A percentile compares a stretch with the other conserved stretches of the same genome.
Evolutionary conservation across 2,329 filamentous ascomycete genomes (phyloP).

Genomic region (Penicillium polonicum): DNA sequence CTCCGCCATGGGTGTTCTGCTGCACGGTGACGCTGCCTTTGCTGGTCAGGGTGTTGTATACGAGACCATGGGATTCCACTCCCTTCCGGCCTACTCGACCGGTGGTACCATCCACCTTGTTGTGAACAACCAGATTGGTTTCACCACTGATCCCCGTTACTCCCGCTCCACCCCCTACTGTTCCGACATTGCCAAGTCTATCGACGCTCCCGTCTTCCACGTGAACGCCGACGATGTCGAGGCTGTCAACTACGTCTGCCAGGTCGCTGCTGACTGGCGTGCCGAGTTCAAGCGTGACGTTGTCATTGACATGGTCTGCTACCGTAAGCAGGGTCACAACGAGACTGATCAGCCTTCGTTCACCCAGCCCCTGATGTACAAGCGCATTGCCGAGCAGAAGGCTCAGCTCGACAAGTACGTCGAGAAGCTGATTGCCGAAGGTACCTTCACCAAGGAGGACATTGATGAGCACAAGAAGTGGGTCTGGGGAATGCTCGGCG

Average conservation of each 20-base stretch:
- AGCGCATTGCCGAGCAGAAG: constrained; percentile 83
- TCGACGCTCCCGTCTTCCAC: constrained; percentile 97
- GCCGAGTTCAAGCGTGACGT: constrained; percentile 98
- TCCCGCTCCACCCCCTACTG: constrained; percentile 97
- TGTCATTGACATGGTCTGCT: constrained; percentile 97
- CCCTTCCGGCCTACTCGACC: constrained; percentile 91
- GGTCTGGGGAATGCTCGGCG: constrained; percentile 99
- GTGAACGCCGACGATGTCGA: constrained; percentile 98
- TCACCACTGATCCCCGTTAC: constrained; percentile 97
- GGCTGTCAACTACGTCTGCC: constrained; percentile 97
- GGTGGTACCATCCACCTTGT: constrained; percentile 96
- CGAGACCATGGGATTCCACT: constrained; percentile 97
- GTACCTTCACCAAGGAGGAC: constrained; percentile 95
- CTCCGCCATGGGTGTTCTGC: constrained; percentile 89
- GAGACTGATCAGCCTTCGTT: constrained; percentile 99
- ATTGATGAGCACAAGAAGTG: constrained; percentile 99
- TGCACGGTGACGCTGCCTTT: constrained; percentile 97
- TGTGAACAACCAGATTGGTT: constrained; percentile 99
- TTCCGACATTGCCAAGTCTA: constrained; percentile 98
- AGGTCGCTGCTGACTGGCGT: constrained; percentile 95
- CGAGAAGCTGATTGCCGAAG: constrained; percentile 84
- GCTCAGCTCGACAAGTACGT: constrained; percentile 88
- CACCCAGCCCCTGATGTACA: constrained; percentile 99
- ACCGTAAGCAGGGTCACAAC: constrained; percentile 98
- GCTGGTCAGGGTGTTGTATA: constrained; percentile 97